phyloP scores from a whole-genome alignment of 768 basidiomycete genomes.

The Butyriboletus loyo region DNA sequence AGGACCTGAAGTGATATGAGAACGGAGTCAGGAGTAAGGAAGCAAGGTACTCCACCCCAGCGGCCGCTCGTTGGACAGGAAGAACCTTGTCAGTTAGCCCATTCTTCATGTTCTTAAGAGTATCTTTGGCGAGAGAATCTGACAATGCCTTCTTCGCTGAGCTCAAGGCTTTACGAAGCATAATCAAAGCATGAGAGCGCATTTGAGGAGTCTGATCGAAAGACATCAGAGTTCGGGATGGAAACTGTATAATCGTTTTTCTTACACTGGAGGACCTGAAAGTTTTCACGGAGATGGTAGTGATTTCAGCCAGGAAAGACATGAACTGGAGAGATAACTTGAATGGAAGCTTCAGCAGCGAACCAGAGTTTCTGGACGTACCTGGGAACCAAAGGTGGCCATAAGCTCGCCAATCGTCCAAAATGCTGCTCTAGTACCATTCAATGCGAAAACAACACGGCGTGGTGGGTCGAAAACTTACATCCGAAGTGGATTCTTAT shows the following conservation, averaged over 20 bases:
- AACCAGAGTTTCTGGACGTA: constrained; percentile 34
- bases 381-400: constrained; percentile 79
- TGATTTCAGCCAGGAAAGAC: constrained; percentile 91
- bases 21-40: not conserved
- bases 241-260: constrained; percentile 1
- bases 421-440: constrained; percentile 64
- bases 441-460: not conserved
- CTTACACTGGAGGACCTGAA: constrained; percentile 72
- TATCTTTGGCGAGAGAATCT: constrained; percentile 74
- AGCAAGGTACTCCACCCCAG: constrained; percentile 51
- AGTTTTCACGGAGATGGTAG: constrained; percentile 60
- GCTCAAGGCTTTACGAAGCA: constrained; percentile 75
- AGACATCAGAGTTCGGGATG: constrained; percentile 3
- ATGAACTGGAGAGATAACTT: constrained; percentile 61
- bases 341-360: not conserved
- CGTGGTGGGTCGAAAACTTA: constrained; percentile 34
- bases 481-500: constrained; percentile 67
- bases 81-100: constrained; percentile 79
- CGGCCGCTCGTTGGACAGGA: constrained; percentile 79
- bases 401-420: constrained; percentile 89
- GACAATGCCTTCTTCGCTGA: constrained; percentile 83
- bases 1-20: constrained; percentile 40
- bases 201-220: constrained; percentile 66
- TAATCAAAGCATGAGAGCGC: constrained; percentile 73
- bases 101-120: constrained; percentile 77